These are phyloP conservation scores for Orbilia javanica DNA, from an alignment of 2,329 filamentous ascomycete genomes.

Conservation along the genomic window DNA sequence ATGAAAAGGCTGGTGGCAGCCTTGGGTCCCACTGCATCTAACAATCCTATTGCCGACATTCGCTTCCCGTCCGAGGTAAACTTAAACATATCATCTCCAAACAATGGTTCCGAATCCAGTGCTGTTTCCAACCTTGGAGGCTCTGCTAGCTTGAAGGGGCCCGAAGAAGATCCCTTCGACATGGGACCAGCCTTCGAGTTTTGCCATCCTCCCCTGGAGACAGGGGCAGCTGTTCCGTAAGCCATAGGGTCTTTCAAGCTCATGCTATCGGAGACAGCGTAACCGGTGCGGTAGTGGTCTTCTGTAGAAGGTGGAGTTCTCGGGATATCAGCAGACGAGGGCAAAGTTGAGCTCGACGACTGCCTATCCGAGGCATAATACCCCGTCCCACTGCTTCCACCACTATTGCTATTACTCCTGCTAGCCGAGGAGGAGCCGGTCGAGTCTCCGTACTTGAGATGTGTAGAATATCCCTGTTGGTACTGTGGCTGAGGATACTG, in stretches of 20 bases:
- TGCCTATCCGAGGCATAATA: conserved; percentile 59
- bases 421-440: conserved; percentile 57
- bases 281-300: conserved; percentile 52
- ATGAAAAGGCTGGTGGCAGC: conserved; percentile 61
- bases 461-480: conserved; percentile 47
- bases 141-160: conserved; percentile 54
- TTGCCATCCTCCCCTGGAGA: conserved; percentile 60
- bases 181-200: conserved; percentile 60
- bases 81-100: conserved; percentile 62
- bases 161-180: conserved; percentile 50
- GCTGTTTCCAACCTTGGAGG: conserved; percentile 61
- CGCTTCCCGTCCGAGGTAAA: conserved; percentile 60
- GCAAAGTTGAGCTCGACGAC: conserved; percentile 55
- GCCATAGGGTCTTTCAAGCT: conserved; percentile 58
- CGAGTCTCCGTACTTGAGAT: conserved; percentile 58
- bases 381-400: conserved; percentile 52
- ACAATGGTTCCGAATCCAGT: conserved; percentile 62
- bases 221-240: conserved; percentile 58
- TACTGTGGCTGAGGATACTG: conserved; percentile 56
- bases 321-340: conserved; percentile 55
- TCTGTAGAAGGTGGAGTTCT: conserved; percentile 56
- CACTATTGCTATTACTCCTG: conserved; percentile 58
- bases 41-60: conserved; percentile 60
- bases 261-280: conserved; percentile 46
- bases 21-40: conserved; percentile 61